phyloP scores from a whole-genome alignment of 129 eudicot genomes.

The Flaveria bidentis region DNA sequence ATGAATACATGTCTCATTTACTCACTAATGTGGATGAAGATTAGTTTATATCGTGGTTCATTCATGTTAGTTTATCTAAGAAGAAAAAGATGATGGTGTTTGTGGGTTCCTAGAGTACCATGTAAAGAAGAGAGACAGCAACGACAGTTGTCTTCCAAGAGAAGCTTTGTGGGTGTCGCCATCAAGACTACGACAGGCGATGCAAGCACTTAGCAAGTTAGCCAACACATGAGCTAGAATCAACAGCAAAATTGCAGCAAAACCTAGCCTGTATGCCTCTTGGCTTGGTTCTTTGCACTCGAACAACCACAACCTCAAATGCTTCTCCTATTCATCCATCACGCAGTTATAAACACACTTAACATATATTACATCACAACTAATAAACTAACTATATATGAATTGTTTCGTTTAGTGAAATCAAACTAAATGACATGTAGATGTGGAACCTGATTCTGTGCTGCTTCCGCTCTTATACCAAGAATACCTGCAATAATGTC shows the following conservation, averaged over 20 bases:
- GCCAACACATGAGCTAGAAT: conserved; percentile 67
- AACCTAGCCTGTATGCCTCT: conserved; percentile 63
- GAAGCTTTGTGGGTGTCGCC: conserved; percentile 55
- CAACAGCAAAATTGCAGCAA: conserved; percentile 62
- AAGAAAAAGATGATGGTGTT: not conserved
- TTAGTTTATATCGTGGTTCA: too few species aligned
- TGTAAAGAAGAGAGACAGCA: conserved; percentile 62
- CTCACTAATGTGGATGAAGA: too few species aligned
- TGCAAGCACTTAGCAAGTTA: conserved; percentile 71
- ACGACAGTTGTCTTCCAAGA: conserved; percentile 59
- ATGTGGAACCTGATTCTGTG: conserved; percentile 69
- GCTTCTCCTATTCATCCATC: conserved; percentile 57
- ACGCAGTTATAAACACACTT: not conserved
- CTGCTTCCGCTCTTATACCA: conserved; percentile 83
- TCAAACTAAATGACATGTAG: not conserved
- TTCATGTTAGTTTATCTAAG: not conserved
- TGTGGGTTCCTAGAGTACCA: conserved; percentile 43
- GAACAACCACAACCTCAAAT: conserved; percentile 79
- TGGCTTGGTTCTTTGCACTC: conserved; percentile 93
- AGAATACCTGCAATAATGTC: conserved; percentile 75
- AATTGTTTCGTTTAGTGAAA: too few species aligned
- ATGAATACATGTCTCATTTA: too few species aligned
- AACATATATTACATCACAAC: not conserved
- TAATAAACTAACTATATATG: too few species aligned
- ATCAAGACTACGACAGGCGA: conserved; percentile 33